Percentiles rank a stretch among this genome's conserved stretches.
Conservation (phyloP, 192 early-diverging fungal genomes). For the Endogone sp. region DNA sequence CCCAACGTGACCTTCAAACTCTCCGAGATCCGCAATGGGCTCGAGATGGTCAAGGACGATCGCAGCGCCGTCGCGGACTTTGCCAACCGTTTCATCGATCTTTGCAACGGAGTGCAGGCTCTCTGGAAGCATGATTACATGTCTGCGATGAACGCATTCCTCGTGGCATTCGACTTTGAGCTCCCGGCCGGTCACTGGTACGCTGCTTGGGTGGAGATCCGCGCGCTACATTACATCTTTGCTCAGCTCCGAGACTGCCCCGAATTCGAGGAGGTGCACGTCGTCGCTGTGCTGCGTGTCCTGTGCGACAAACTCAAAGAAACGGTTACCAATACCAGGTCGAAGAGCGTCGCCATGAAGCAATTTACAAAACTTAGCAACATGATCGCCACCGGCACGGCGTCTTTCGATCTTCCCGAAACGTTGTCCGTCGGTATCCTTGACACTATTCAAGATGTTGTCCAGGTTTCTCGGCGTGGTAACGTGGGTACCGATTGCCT, state of each 20-base stretch:
- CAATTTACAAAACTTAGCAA: not conserved
- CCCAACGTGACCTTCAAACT: not conserved
- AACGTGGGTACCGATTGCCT: not conserved
- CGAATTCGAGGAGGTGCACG: not conserved
- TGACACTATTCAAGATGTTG: not conserved
- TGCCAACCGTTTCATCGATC: not conserved
- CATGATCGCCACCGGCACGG: not conserved
- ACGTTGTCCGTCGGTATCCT: not conserved
- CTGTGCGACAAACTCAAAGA: not conserved
- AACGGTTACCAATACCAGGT: not conserved
- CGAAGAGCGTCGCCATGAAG: not conserved
- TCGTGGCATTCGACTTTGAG: not conserved
- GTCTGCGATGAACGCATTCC: not conserved
- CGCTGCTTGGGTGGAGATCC: not conserved
- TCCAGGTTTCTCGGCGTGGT: not conserved
- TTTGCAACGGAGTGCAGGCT: not conserved
- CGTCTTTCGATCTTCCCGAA: not conserved
- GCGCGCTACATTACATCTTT: not conserved
- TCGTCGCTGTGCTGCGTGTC: not conserved
- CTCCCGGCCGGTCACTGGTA: not conserved
- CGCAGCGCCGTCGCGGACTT: not conserved
- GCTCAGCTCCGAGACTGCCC: not conserved
- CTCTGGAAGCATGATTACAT: not conserved
- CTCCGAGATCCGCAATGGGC: not conserved
- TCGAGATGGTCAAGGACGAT: not conserved